phyloP scores from a whole-genome alignment of 805 yeast species.

The Saccharomycopsis vini region DNA sequence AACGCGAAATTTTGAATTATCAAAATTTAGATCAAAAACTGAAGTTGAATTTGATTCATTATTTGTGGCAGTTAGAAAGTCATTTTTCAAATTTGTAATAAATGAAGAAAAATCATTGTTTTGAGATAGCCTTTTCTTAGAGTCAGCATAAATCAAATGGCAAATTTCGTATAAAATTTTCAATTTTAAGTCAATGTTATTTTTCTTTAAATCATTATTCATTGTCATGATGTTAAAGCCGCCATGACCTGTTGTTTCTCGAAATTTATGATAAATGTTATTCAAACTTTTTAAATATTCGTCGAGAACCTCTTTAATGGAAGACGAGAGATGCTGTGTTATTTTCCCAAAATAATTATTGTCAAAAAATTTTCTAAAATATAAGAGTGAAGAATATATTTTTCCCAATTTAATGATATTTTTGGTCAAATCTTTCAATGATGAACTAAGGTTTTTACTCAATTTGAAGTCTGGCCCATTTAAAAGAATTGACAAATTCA shows the following conservation, averaged over 20 bases:
- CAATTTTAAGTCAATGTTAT: slow-evolving; percentile 30
- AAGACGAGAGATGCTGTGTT: slow-evolving; percentile 61
- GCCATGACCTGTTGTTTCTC: background rate
- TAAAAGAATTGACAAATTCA: slow-evolving; percentile 25
- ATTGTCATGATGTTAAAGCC: slow-evolving; percentile 10
- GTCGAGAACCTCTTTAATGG: slow-evolving; percentile 39
- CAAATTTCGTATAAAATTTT: slow-evolving; percentile 51
- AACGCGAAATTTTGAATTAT: slow-evolving; percentile 39
- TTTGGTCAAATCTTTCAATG: slow-evolving; percentile 61
- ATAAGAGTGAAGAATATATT: slow-evolving; percentile 45
- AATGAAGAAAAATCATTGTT: slow-evolving; percentile 33
- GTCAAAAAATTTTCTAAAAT: slow-evolving; percentile 55
- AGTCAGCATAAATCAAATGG: slow-evolving; percentile 41
- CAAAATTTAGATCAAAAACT: slow-evolving; percentile 44
- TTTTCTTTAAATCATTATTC: slow-evolving; percentile 11
- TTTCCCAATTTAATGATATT: slow-evolving; percentile 55
- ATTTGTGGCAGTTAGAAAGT: slow-evolving; percentile 18
- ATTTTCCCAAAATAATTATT: slow-evolving; percentile 54
- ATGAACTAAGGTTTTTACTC: slow-evolving; percentile 62
- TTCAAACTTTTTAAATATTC: slow-evolving; percentile 26
- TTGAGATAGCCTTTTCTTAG: slow-evolving; percentile 29
- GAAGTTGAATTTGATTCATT: slow-evolving; percentile 17
- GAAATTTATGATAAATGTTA: slow-evolving; percentile 19
- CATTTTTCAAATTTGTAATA: slow-evolving; percentile 32
- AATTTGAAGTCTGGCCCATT: slow-evolving; percentile 72